These are phyloP conservation scores for Picea sitchensis DNA, from an alignment of 75 land plant genomes.

Conservation along the genomic window DNA sequence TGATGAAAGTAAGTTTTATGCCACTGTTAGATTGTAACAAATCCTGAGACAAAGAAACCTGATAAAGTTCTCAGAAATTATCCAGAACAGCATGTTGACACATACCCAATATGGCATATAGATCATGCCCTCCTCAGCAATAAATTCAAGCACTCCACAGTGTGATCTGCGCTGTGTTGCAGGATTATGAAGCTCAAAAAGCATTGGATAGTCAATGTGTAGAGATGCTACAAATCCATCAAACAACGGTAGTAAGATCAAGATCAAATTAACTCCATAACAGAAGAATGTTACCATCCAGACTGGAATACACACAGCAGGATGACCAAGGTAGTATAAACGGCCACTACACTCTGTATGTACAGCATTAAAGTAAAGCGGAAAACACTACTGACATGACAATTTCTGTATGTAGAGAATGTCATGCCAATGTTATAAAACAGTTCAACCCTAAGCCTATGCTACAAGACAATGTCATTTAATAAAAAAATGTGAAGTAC, in stretches of 20 bases:
- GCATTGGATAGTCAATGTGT: slow-evolving; percentile 65
- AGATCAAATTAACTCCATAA: neutral
- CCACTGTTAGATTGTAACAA: too few relatives aligned
- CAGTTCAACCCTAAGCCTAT: neutral
- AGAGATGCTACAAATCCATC: slow-evolving; percentile 26
- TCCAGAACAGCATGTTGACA: neutral
- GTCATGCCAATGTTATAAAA: too few relatives aligned
- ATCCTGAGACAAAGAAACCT: neutral
- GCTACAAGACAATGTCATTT: neutral
- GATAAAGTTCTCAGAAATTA: too few relatives aligned
- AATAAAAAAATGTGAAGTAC: neutral
- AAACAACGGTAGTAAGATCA: neutral
- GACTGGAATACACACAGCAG: neutral
- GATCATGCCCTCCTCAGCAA: slow-evolving; percentile 33
- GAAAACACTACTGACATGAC: too few relatives aligned
- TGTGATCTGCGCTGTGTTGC: slow-evolving; percentile 18
- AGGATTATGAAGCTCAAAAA: slow-evolving; percentile 27
- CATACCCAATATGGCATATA: slow-evolving; percentile 34
- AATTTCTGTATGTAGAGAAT: too few relatives aligned
- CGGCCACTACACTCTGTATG: neutral
- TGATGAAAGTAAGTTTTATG: too few relatives aligned
- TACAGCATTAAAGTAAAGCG: neutral
- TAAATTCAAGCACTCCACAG: slow-evolving; percentile 32
- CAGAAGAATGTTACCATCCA: neutral
- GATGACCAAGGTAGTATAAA: neutral